Base-by-base conservation (phyloP, 495 filamentous ascomycete genomes). In the Penicillium atrosanguineum region DNA sequence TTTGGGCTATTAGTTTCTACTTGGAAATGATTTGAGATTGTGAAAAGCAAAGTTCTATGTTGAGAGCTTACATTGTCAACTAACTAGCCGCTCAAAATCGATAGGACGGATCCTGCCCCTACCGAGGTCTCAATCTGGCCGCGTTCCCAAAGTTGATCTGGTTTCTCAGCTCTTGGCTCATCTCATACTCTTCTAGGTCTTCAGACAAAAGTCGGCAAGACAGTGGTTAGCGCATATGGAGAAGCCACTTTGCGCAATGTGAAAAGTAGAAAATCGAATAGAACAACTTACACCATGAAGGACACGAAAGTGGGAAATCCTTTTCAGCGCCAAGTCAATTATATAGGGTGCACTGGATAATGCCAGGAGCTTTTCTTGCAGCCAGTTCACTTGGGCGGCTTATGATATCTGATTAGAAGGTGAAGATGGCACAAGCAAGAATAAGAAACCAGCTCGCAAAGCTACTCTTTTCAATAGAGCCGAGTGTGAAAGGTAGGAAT, bases 111-210 rank as follows among this genome's bases (percentile, higher is more conserved):
- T 42, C 16, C 3, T 44, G 23, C 42, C 42, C 20, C 20, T 52
- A 23, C 9, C 43, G n/a, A 0, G 54, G 48, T 39, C 52, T 47
- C 43, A 57, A 26, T 1, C 14, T 11, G 14, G 21, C 19, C 1
- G 48, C 48, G 31, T 57, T 52, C 14, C 48, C 14, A 21, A 48
- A 52, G 37, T 48, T 57, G 28, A 57, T 52, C 39, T 44, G 52
- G n/a, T 44, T 14, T 39, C 48, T 47, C 44, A 52, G 28, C 12
- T 46, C 25, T 7, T 15, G 25, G n/a, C 37, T 40, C 51, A 53
- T 47, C 40, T 47, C 51, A 41, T 53, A 53, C 29, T 21, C 23
- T 40, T 45, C 49, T 8, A 38, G 28, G 14, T 40, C 40, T 19
- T 52, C 40, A 14, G 44, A 29, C n/a, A 52, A 52, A 53, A 7